Conservation (phyloP, 805 yeast genomes). For the Schizosaccharomyces cryophilus region DNA sequence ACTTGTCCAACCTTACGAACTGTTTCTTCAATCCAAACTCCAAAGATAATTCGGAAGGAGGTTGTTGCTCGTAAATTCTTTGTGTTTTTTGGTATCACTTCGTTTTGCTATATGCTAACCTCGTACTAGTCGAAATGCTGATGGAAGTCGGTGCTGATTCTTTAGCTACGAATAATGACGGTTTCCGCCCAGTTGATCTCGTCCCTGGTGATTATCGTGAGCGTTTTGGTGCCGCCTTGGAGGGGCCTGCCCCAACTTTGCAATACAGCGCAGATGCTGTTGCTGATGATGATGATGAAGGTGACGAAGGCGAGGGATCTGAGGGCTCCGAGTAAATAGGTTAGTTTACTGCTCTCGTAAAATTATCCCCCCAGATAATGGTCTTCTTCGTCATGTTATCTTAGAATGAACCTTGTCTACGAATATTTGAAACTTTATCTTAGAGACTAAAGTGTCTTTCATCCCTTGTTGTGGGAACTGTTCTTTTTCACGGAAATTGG, state of each 20-base stretch:
- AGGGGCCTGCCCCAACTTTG: not conserved
- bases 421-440: too few relatives aligned
- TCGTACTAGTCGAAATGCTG: not conserved
- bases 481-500: too few relatives aligned
- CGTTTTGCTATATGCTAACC: not conserved
- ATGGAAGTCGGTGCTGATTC: constrained; percentile 1
- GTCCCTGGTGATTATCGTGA: constrained; percentile 1
- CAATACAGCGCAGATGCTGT: not conserved
- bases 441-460: too few relatives aligned
- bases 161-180: not conserved
- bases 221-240: not conserved
- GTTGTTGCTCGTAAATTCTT: not conserved
- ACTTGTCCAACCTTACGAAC: too few relatives aligned
- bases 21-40: too few relatives aligned
- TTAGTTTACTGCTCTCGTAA: too few relatives aligned
- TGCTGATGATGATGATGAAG: constrained; percentile 1
- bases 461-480: too few relatives aligned
- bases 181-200: not conserved
- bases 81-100: not conserved
- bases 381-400: too few relatives aligned
- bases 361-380: too few relatives aligned
- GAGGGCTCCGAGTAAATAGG: not conserved
- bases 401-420: too few relatives aligned
- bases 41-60: not conserved
- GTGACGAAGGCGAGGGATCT: not conserved